These are phyloP conservation scores for Mortierella hygrophila DNA, from an alignment of 192 early-diverging fungal species.

Conservation along the genomic window DNA sequence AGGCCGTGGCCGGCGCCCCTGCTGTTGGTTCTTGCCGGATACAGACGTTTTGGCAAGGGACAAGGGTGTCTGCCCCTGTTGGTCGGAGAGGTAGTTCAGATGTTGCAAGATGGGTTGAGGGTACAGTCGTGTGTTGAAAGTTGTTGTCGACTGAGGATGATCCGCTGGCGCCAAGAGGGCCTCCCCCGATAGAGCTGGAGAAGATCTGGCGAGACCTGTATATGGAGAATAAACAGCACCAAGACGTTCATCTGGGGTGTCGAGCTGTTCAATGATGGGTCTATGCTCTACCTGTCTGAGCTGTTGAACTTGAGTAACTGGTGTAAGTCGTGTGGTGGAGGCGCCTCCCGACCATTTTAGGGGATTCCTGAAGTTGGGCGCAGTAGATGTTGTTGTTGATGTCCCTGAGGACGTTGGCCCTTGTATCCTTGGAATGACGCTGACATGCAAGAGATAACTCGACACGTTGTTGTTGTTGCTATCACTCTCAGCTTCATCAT, in stretches of 20 bases:
- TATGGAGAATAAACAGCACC: not conserved
- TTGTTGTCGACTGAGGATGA: conserved; percentile 12
- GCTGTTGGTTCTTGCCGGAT: not conserved
- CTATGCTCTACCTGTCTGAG: not conserved
- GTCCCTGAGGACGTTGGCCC: not conserved
- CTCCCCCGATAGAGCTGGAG: not conserved
- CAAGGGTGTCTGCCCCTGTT: not conserved
- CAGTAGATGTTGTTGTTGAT: not conserved
- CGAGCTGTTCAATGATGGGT: conserved; percentile 29
- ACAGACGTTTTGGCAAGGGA: not conserved
- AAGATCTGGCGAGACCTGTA: conserved; percentile 8
- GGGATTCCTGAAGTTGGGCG: not conserved
- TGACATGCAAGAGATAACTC: not conserved
- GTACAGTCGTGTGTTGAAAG: conserved; percentile 1
- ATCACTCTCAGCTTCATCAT: not conserved
- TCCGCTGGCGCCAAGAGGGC: not conserved
- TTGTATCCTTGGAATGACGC: conserved; percentile 1
- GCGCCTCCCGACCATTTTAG: not conserved
- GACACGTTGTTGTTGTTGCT: not conserved
- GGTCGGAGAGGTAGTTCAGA: not conserved
- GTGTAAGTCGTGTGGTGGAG: not conserved
- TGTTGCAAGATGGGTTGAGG: not conserved
- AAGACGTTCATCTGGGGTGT: not conserved
- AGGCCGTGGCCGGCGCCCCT: conserved; percentile 14
- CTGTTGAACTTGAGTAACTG: not conserved